Evolutionary conservation across 768 basidiomycete species (phyloP), one percentile per base, ranked within the genome.

Genomic region (Mycena crocata): DNA sequence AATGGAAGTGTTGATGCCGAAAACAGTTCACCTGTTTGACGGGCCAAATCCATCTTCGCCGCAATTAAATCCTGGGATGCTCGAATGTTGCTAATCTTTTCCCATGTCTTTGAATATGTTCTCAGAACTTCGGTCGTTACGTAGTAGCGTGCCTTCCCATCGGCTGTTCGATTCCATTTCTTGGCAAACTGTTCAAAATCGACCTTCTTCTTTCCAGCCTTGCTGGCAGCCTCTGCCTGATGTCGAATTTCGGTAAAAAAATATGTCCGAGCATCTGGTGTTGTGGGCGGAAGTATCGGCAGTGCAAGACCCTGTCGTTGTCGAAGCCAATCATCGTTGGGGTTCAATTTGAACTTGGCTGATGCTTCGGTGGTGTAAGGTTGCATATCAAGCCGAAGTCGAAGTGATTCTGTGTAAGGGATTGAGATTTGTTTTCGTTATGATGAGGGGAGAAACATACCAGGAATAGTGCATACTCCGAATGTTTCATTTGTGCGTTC

Each of bases 101-200:
- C 73, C 73, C 74, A 75, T 23, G 70, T 45, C 49, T 75, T 75
- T n/a, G 72, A 68, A 42, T 75, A 73, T 28, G 63, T 64, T 21
- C 28, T 31, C 23, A 76, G 61, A 35, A 76, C 71, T n/a, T 76
- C 75, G 6, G 51, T 34, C 17, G 75, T 76, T 5, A 74, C 51
- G 51, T 76, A 76, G 51, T 71, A 75, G 1, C 72, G 59, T 23
- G 57, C 57, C 28, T 72, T 73, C 31, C 74, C 74, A 68, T 75
- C 69, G 12, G 74, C 72, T 31, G 72, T 48, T 15, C 54, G 26
- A 52, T 75, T 75, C 74, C 72, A 75, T 40, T 72, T 64, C 26
- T 65, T 57, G 15, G 74, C 68, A 68, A 75, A 75, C 3, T 56
- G 59, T n/a, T 67, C 57, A 55, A 54, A 73, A 37, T 76, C 40